phyloP scores from a whole-genome alignment of 2,329 filamentous ascomycete species.

The Trichoderma sp. region DNA sequence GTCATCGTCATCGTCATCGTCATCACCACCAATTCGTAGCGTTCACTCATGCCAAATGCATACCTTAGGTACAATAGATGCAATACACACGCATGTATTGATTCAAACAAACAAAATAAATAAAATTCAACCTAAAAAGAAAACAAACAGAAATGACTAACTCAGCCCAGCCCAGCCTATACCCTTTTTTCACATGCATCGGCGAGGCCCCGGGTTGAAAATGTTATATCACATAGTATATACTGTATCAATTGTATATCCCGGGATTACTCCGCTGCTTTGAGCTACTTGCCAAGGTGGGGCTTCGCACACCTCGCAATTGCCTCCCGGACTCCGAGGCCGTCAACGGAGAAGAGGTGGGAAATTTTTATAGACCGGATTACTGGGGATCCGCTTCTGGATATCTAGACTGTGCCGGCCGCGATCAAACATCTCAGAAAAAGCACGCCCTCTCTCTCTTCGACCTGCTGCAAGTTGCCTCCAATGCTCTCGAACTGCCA shows the following conservation, averaged over 20 bases:
- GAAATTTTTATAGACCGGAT: constrained; percentile 37
- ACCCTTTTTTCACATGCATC: background rate
- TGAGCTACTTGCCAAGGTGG: background rate
- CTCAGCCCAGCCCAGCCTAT: background rate
- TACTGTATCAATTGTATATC: background rate
- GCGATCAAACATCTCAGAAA: background rate
- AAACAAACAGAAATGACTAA: background rate
- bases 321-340: constrained; percentile 38
- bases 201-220: background rate
- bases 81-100: background rate
- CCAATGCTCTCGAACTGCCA: background rate
- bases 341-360: constrained; percentile 39
- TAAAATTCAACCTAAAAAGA: too few relatives aligned
- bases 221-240: too few relatives aligned
- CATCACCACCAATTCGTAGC: background rate
- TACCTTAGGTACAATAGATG: background rate
- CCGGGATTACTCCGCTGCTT: constrained; percentile 11
- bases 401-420: background rate
- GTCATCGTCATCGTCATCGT: background rate
- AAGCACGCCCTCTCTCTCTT: background rate
- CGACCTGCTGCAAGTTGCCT: background rate
- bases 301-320: constrained; percentile 18
- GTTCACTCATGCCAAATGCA: background rate
- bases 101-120: background rate
- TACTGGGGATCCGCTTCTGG: constrained; percentile 12